Base-by-base conservation (phyloP, 2,329 filamentous ascomycete species). In the Hypoxylon sp. region DNA sequence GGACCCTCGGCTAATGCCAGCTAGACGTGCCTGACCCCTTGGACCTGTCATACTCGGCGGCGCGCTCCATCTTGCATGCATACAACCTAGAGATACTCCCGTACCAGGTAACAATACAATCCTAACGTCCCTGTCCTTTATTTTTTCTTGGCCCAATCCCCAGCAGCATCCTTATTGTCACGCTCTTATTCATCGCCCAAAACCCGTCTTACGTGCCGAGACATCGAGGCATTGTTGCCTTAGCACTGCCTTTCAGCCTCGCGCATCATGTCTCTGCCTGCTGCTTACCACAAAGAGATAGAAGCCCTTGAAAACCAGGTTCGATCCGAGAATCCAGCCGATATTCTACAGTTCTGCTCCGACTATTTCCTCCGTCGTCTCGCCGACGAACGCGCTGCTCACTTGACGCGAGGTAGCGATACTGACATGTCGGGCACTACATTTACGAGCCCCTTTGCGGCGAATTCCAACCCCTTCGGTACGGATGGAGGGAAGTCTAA, bases 401-500 rank as follows among this genome's bases (percentile, higher is more conserved):
- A 73, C 74, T 83, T 68, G 76, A 66, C 41, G 41, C 48, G 37
- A 40, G 17, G 20, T 48, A 46, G 42, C 50, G 46, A 70, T 55
- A 70, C 73, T 58, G 74, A 66, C 66, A 92, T 93, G 89, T 87
- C 91, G 66, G 86, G 87, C 73, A 87, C 83, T 70, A 86, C 81
- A 69, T 95, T 96, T 76, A 89, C 89, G 56, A 92, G 90, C 74
- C 85, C 87, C 45, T 86, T 87, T 64, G 85, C 83, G 75, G 79
- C 81, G 48, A 85, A 85, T 67, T 81, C 80, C 75, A 95, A 93
- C 75, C 91, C 90, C 29, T 93, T 93, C 69, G 88, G 89, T 56
- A 78, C 77, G 63, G 77, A 80, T 63, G 79, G 77, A 68, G 73
- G 71, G 69, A 74, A 46, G 63, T 68, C 24, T 74, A 76, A 59